A percentile compares a stretch with the other conserved stretches of the same genome.
phyloP scores from a whole-genome alignment of 768 basidiomycete species.

The Brasilioporus rufonigricans region DNA sequence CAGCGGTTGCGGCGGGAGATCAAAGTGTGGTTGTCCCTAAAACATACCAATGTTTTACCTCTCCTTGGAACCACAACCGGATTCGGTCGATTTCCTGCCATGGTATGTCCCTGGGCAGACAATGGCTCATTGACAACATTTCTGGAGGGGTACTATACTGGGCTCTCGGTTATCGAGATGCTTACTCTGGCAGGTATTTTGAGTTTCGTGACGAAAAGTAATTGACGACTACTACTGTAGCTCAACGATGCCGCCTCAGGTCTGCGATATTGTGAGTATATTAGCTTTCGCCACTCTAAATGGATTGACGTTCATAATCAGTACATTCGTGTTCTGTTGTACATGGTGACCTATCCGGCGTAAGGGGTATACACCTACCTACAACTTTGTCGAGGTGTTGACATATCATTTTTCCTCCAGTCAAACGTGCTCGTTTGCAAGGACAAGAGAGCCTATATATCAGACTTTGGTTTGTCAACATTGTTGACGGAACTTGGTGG shows the following conservation, averaged over 20 bases:
- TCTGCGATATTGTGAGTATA: slow-evolving; percentile 17
- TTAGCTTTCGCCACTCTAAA: background rate
- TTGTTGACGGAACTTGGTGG: slow-evolving; percentile 39
- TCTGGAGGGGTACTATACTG: slow-evolving; percentile 11
- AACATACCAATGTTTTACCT: slow-evolving; percentile 24
- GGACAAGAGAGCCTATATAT: slow-evolving; percentile 15
- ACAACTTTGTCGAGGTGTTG: background rate
- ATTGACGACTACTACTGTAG: slow-evolving; percentile 3
- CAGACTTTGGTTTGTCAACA: slow-evolving; percentile 47
- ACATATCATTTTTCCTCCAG: background rate
- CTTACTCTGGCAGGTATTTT: slow-evolving; percentile 5
- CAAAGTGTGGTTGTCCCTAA: slow-evolving; percentile 24
- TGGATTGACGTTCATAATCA: background rate
- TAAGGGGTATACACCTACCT: background rate
- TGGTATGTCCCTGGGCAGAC: slow-evolving; percentile 30
- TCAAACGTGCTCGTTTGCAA: slow-evolving; percentile 17
- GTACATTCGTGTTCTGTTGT: slow-evolving; percentile 18
- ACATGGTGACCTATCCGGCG: slow-evolving; percentile 24
- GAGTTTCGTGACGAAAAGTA: background rate
- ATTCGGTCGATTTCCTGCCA: slow-evolving; percentile 29
- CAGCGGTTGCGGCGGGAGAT: slow-evolving; percentile 31
- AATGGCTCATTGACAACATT: slow-evolving; percentile 23
- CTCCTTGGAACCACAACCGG: slow-evolving; percentile 17
- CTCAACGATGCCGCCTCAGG: slow-evolving; percentile 19
- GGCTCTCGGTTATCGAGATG: slow-evolving; percentile 5